Base-by-base conservation (phyloP, 352 stramenopile species). In the Pythium oligandrum region DNA sequence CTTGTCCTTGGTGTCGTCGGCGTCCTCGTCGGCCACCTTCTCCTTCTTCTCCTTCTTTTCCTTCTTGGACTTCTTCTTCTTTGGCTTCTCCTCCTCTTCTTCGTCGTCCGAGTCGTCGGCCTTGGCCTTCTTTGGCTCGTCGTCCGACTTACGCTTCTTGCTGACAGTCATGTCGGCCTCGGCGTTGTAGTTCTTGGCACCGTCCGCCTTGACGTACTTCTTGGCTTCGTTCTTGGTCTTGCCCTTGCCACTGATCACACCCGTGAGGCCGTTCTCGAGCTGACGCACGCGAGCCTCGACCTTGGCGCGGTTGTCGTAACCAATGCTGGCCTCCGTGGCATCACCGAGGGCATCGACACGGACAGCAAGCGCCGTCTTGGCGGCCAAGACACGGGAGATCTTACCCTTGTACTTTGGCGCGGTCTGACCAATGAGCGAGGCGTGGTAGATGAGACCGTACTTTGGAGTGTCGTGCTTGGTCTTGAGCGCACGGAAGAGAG, bases 401-500 rank as follows among this genome's bases (percentile, higher is more conserved):
- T 99, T 99, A 60, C 97, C 98, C 85, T 99, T 99, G 79, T 99
- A 91, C 85, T 99, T 99, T 3, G 97, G 93, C n/a, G 91, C 87
- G 1, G 97, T 97, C 73, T 99, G 97, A 36, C 98, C 98, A 55
- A 99, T 98, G 6, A 99, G 77, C 56, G 94, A 99, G 4, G 97
- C 96, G 78, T 99, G 98, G 75, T 99, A 99, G 68, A 99, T 99
- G n/a, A 99, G 84, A 78, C 98, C 98, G 75, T 99, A 99, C 77
- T 99, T 99, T 6, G 97, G 97, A 8, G 97, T 99, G 71, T 99
- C 96, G 69, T 99, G 94, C 76, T 99, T 99, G 7, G 97, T 99
- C 82, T 99, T 99, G 2, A 99, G 83, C 6, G 98, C 98, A 61
- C 98, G 93, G 85, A 99, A 99, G 3, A 99, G 87, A 12, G 97